Conservation (phyloP, 148 eudicot genomes). For the Vaccinium darrowii region DNA sequence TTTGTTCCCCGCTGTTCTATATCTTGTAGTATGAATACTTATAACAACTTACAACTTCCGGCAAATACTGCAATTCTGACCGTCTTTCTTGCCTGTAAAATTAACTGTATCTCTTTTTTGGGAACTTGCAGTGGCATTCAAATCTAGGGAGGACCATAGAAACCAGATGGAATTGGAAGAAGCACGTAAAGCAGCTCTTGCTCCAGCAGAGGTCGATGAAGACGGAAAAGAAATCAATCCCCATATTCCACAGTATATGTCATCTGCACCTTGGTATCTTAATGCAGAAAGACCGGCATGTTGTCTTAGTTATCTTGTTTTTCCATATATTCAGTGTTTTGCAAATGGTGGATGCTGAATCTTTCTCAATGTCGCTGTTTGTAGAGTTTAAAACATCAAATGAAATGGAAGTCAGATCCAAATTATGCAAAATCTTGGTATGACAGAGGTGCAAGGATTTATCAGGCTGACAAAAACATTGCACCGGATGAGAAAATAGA, state of each 20-base stretch:
- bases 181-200: slow-evolving; percentile 96
- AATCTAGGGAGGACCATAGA: slow-evolving; percentile 93
- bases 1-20: neutral
- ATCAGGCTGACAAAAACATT: slow-evolving; percentile 69
- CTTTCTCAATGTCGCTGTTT: neutral
- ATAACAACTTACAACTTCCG: neutral
- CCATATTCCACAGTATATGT: slow-evolving; percentile 97
- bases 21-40: neutral
- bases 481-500: slow-evolving; percentile 90
- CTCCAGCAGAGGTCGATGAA: slow-evolving; percentile 93
- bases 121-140: slow-evolving; percentile 64
- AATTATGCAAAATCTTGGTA: slow-evolving; percentile 80
- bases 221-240: slow-evolving; percentile 99
- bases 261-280: slow-evolving; percentile 98
- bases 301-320: slow-evolving; percentile 2
- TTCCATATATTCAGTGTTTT: neutral
- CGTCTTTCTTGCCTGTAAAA: neutral
- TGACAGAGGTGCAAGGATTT: slow-evolving; percentile 76
- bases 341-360: slow-evolving; percentile 4
- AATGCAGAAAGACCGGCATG: slow-evolving; percentile 88
- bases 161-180: slow-evolving; percentile 90
- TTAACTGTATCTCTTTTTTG: neutral
- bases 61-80: neutral
- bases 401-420: slow-evolving; percentile 88
- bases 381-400: slow-evolving; percentile 90